Percentiles rank a stretch among this genome's conserved stretches.
phyloP scores from a whole-genome alignment of 208 protist species.

The Trypanosomatidae sp. region DNA sequence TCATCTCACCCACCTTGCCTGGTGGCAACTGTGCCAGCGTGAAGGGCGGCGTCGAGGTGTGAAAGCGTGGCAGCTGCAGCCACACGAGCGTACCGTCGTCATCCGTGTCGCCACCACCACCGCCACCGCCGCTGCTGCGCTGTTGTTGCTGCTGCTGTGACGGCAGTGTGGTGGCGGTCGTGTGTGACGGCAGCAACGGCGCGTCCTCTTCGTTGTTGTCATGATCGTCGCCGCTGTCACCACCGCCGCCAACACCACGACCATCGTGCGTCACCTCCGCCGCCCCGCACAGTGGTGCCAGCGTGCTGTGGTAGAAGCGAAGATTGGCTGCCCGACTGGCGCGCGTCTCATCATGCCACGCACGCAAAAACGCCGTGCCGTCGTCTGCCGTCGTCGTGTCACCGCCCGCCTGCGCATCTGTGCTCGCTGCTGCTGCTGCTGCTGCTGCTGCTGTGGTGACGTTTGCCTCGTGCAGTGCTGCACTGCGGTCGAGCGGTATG shows the following conservation, averaged over 20 bases:
- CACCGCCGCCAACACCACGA: too few species aligned
- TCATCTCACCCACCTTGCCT: constrained; percentile 66
- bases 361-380: constrained; percentile 53
- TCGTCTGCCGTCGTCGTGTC: constrained; percentile 11
- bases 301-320: constrained; percentile 47
- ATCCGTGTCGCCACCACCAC: background rate
- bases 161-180: too few species aligned
- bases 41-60: constrained; percentile 23
- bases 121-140: background rate
- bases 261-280: too few species aligned
- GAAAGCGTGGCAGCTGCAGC: constrained; percentile 74
- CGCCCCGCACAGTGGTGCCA: too few species aligned
- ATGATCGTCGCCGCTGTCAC: too few species aligned
- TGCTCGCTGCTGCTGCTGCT: too few species aligned
- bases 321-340: constrained; percentile 25
- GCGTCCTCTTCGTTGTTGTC: too few species aligned
- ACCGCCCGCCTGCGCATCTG: background rate
- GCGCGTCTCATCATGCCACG: constrained; percentile 26
- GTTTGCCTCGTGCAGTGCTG: background rate
- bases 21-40: constrained; percentile 25
- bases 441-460: too few species aligned
- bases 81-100: constrained; percentile 24
- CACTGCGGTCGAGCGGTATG: constrained; percentile 7
- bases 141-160: too few species aligned
- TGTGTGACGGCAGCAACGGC: too few species aligned